Conservation (phyloP, 805 yeast genomes). For the Ogataea nakhonphanomensis region DNA sequence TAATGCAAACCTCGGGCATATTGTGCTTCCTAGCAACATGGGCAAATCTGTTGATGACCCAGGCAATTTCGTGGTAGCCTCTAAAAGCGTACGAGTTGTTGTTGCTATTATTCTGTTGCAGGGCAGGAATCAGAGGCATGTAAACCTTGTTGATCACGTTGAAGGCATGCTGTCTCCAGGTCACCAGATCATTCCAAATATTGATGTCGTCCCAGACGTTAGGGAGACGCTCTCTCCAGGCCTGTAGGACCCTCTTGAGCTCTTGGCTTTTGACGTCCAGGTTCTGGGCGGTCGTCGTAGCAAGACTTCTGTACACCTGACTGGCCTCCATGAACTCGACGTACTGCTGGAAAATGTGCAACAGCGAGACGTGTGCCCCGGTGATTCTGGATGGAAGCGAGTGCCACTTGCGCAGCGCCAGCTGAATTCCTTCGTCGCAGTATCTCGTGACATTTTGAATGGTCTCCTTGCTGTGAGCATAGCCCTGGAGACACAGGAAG, state of each 20-base stretch:
- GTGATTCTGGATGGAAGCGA: slow-evolving; percentile 73
- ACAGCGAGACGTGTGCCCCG: slow-evolving; percentile 80
- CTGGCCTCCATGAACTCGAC: slow-evolving; percentile 97
- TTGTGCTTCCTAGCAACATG: slow-evolving; percentile 97
- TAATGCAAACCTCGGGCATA: slow-evolving; percentile 95
- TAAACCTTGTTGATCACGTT: slow-evolving; percentile 92
- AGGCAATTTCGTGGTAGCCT: slow-evolving; percentile 98
- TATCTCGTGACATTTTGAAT: slow-evolving; percentile 78
- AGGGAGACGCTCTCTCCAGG: slow-evolving; percentile 97
- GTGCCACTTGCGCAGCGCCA: slow-evolving; percentile 90
- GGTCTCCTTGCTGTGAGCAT: slow-evolving; percentile 85
- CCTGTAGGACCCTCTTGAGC: slow-evolving; percentile 87
- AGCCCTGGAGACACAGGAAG: slow-evolving; percentile 87
- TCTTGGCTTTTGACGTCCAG: slow-evolving; percentile 92
- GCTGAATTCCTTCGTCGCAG: slow-evolving; percentile 95
- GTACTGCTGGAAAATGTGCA: slow-evolving; percentile 95
- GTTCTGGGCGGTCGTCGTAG: slow-evolving; percentile 87
- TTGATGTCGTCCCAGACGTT: slow-evolving; percentile 97
- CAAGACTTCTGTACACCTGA: slow-evolving; percentile 83
- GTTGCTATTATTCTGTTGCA: slow-evolving; percentile 69
- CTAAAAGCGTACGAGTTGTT: slow-evolving; percentile 93
- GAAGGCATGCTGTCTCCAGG: slow-evolving; percentile 99
- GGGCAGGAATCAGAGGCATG: slow-evolving; percentile 83
- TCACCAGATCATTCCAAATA: slow-evolving; percentile 94
- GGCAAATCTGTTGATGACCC: slow-evolving; percentile 97